These are phyloP conservation scores for Cyberlindnera nakhonratchasimensis DNA, from an alignment of 805 yeast species.

Conservation along the genomic window DNA sequence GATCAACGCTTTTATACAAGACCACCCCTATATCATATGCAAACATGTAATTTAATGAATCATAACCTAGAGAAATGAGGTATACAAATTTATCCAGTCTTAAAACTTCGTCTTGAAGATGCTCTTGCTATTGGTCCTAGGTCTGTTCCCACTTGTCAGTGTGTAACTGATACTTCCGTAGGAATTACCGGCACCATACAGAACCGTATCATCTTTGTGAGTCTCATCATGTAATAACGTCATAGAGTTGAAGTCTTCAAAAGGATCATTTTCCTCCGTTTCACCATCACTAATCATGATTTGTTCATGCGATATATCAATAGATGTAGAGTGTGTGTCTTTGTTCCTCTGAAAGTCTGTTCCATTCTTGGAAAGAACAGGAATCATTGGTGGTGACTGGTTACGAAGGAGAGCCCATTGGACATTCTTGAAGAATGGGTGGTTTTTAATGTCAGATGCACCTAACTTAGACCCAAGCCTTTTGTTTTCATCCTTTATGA, in stretches of 20 bases:
- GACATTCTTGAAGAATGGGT: conserved; percentile 83
- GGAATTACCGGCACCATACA: conserved; percentile 43
- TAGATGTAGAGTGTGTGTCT: conserved; percentile 22
- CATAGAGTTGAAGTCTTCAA: conserved; percentile 79
- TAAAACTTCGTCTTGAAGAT: conserved; percentile 27
- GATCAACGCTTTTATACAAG: no score
- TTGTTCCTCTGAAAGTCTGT: conserved; percentile 43
- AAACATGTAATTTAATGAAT: background rate
- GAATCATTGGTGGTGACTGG: conserved; percentile 94
- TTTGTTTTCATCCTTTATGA: conserved; percentile 85
- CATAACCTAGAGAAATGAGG: no score
- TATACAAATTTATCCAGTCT: background rate
- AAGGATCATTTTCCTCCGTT: conserved; percentile 54
- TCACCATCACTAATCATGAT: conserved; percentile 24
- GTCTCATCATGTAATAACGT: conserved; percentile 74
- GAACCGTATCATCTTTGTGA: conserved; percentile 42
- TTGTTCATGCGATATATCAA: conserved; percentile 30
- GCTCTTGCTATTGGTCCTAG: conserved; percentile 38
- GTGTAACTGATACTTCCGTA: conserved; percentile 42
- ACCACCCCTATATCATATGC: background rate
- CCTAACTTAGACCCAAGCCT: conserved; percentile 91
- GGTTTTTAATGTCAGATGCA: conserved; percentile 90
- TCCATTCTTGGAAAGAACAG: conserved; percentile 60
- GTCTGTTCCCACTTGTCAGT: conserved; percentile 31
- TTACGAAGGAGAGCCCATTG: conserved; percentile 96